phyloP scores from a whole-genome alignment of 2,329 filamentous ascomycete genomes.

The Phyllachora maydis region DNA sequence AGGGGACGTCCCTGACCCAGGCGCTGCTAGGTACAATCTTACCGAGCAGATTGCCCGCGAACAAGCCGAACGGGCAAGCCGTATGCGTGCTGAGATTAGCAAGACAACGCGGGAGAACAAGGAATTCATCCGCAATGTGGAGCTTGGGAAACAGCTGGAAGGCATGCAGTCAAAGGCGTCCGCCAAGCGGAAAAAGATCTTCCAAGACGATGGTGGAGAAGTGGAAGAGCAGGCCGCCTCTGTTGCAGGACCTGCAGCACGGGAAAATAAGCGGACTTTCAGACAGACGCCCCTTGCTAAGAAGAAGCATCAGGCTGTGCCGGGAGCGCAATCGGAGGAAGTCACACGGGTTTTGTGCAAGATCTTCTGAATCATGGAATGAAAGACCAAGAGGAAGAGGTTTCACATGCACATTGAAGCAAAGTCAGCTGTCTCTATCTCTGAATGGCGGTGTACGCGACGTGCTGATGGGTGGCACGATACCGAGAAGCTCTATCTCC shows the following conservation, averaged over 20 bases:
- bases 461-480: no score
- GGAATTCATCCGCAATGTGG: slow-evolving; percentile 60
- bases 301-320: slow-evolving; percentile 30
- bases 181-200: slow-evolving; percentile 16
- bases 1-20: slow-evolving; percentile 1
- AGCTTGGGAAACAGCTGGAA: slow-evolving; percentile 60
- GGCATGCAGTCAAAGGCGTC: slow-evolving; percentile 45
- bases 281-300: slow-evolving; percentile 41
- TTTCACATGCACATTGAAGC: no score
- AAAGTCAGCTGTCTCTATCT: no score
- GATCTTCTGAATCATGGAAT: slow-evolving; percentile 34
- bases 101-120: slow-evolving; percentile 63
- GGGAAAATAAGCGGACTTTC: slow-evolving; percentile 30
- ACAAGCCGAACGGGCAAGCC: slow-evolving; percentile 57
- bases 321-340: slow-evolving; percentile 28
- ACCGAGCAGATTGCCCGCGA: slow-evolving; percentile 66
- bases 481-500: no score
- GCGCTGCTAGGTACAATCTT: slow-evolving; percentile 15
- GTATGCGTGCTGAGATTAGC: slow-evolving; percentile 59
- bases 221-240: slow-evolving; percentile 12
- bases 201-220: slow-evolving; percentile 13
- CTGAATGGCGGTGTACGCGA: no score
- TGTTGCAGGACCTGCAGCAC: slow-evolving; percentile 2
- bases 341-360: slow-evolving; percentile 41
- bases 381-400: no score